A percentile compares a stretch with the other conserved stretches of the same genome.
phyloP scores from a whole-genome alignment of 495 filamentous ascomycete species.

The Penicillium crystallinum region DNA sequence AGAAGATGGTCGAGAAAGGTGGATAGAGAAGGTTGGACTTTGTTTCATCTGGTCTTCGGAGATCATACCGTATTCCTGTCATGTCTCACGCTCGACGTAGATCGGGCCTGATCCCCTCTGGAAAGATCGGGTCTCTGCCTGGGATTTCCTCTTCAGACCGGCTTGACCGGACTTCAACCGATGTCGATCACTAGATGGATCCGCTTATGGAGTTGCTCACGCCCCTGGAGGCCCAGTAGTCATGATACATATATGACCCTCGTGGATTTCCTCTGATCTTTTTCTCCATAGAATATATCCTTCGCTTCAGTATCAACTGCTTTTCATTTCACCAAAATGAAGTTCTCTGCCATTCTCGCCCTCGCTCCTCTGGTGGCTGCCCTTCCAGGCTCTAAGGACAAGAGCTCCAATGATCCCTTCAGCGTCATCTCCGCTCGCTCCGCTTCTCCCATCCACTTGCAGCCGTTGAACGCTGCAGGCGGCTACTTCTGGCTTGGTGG shows the following conservation, averaged over 20 bases:
- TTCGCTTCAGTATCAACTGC: not conserved
- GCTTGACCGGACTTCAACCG: not conserved
- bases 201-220: not conserved
- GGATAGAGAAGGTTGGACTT: too few relatives aligned
- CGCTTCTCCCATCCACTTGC: constrained; percentile 31
- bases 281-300: not conserved
- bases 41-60: too few relatives aligned
- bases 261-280: not conserved
- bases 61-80: too few relatives aligned
- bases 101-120: too few relatives aligned
- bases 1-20: too few relatives aligned
- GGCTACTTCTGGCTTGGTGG: constrained; percentile 32
- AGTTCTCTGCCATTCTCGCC: constrained; percentile 23
- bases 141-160: not conserved
- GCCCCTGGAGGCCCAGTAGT: not conserved
- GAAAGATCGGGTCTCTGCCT: too few relatives aligned
- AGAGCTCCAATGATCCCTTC: constrained; percentile 18
- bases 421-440: constrained; percentile 29
- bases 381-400: constrained; percentile 13
- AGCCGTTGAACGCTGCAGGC: constrained; percentile 28
- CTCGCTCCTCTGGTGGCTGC: constrained; percentile 22
- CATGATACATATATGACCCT: not conserved
- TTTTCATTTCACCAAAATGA: constrained; percentile 17
- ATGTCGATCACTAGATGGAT: constrained; percentile 3
- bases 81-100: too few relatives aligned